Conservation (phyloP, 768 basidiomycete genomes). For the Russula earlei region DNA sequence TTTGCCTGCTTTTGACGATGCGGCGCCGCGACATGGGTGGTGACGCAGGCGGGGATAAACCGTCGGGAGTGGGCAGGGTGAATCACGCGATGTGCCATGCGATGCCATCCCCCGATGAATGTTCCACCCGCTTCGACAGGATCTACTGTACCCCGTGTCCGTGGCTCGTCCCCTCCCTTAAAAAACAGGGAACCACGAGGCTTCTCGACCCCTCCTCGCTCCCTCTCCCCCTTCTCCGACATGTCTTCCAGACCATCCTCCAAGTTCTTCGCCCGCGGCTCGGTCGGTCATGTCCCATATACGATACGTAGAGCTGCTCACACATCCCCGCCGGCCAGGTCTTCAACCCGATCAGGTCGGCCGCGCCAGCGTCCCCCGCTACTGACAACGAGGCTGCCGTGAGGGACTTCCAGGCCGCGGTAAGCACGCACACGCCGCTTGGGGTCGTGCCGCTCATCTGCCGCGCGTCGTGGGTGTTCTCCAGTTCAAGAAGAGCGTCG, state of each 20-base stretch:
- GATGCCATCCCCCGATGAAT: no score
- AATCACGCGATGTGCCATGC: no score
- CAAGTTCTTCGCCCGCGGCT: slow-evolving; percentile 1
- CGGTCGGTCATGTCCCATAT: not conserved
- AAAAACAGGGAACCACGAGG: not conserved
- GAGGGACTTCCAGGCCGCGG: slow-evolving; percentile 1
- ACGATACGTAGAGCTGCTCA: not conserved
- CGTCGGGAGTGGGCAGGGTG: no score
- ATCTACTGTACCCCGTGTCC: no score
- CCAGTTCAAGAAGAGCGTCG: slow-evolving; percentile 8
- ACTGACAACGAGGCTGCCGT: not conserved
- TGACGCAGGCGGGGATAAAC: no score
- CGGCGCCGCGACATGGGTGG: no score
- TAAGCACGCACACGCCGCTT: not conserved
- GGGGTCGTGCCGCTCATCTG: not conserved
- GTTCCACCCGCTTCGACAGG: no score
- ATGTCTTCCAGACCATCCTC: slow-evolving; percentile 3
- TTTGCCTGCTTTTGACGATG: no score
- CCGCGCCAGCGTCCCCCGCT: not conserved
- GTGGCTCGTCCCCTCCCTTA: not conserved
- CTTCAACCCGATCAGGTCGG: not conserved
- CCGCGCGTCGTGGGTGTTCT: not conserved
- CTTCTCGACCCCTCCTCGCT: no score
- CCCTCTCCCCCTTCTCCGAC: not conserved
- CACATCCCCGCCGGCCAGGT: not conserved